Base-by-base conservation (phyloP, 75 land plant species). In the Isoetes taiwanensis region DNA sequence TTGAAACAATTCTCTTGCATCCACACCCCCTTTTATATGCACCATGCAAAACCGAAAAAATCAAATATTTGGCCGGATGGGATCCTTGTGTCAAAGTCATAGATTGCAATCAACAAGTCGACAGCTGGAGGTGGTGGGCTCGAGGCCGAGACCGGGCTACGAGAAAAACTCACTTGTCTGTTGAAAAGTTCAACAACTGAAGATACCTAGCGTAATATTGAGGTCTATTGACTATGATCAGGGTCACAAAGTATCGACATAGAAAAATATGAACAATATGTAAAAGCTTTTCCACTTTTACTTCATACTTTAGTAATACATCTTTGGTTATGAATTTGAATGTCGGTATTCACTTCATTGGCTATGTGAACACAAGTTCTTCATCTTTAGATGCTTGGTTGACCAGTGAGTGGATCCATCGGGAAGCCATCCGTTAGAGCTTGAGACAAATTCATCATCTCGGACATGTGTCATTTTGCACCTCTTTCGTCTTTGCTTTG, bases 1-100 rank as follows among this genome's bases (percentile, higher is more conserved):
- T 34, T 84, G 85, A 57, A 89, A 89, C 46, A 89, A 56, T 57
- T 84, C 96, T 46, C 81, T 89, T 31, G 90, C 96, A 75, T 84
- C 80, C 57, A 89, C 80, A 30, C 85, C 80, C 25, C 80, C 82
- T 54, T 75, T 84, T 12, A 82, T 60, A 84, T 83, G 81, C 42
- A 28, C 33, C 6, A 32, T 19, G 6, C 20, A 65, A 26, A n/a
- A 35, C 46, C 63, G 26, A 12, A 59, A 23, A 31, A 0, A 40
- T 21, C 17, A 64, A 9, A 33, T 21, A 19, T 32, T n/a, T 32
- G 5, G n/a, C 6, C 57, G 34, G 3, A 17, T 19, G 4, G 34
- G 21, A 4, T 24, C 26, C 46, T 56, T 56, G 21, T 19, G 57
- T 42, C 26, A 63, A 94, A 75, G 67, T 94, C 96, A 9, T 89